Conservation (phyloP, 441 rosid genomes). For the Aleurites moluccanus region DNA sequence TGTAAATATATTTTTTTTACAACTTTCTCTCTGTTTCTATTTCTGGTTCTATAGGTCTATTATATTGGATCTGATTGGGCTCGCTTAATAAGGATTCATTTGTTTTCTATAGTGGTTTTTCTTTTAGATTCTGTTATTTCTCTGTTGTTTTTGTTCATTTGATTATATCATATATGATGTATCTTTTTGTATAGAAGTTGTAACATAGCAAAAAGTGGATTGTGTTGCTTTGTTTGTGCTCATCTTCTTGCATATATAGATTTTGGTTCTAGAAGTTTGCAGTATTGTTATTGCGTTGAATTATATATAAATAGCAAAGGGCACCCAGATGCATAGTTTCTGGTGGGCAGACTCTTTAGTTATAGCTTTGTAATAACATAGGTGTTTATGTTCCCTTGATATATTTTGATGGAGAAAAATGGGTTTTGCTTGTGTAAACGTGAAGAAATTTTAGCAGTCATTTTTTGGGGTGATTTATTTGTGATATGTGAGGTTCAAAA, state of each 20-base stretch:
- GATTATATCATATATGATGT: background rate
- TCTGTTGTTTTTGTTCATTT: too few relatives aligned
- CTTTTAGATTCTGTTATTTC: too few relatives aligned
- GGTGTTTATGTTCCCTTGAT: background rate
- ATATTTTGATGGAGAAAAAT: background rate
- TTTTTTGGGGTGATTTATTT: background rate
- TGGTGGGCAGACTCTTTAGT: too few relatives aligned
- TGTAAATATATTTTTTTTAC: conserved; percentile 20
- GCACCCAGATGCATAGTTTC: background rate
- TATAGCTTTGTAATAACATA: too few relatives aligned
- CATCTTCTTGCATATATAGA: background rate
- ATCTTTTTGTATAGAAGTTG: background rate
- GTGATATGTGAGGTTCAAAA: background rate
- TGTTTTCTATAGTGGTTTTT: too few relatives aligned
- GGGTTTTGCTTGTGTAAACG: background rate
- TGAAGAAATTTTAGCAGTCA: background rate
- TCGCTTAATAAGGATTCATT: too few relatives aligned
- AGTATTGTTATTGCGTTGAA: background rate
- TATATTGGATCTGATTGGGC: too few relatives aligned
- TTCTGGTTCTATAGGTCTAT: too few relatives aligned
- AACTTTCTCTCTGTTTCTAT: too few relatives aligned
- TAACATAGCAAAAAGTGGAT: background rate
- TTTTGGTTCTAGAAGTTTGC: background rate
- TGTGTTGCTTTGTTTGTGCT: background rate
- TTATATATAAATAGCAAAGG: background rate